phyloP scores from a whole-genome alignment of 1,139 yeast species.

The Geotrichum fermentans region DNA sequence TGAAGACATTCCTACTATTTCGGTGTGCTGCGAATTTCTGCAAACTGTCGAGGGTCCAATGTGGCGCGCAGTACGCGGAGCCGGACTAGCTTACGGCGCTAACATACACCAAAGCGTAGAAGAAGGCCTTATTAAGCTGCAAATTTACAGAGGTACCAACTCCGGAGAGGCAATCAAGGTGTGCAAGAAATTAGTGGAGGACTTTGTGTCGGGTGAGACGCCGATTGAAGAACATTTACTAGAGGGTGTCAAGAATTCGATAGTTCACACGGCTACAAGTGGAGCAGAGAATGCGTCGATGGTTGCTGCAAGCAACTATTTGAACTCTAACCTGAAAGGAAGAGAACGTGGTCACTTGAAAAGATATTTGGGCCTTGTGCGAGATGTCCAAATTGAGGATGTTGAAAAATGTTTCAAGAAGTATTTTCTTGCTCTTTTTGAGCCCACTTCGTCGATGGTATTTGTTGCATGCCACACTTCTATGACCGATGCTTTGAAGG shows the following conservation, averaged over 20 bases:
- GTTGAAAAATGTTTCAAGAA: conserved; percentile 51
- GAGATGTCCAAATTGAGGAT: conserved; percentile 51
- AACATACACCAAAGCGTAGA: conserved; percentile 56
- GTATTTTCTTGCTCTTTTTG: conserved; percentile 52
- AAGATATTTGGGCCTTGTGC: conserved; percentile 34
- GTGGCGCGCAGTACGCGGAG: conserved; percentile 94
- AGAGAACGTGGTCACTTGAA: conserved; percentile 64
- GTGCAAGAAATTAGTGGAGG: conserved; percentile 63
- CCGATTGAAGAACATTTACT: conserved; percentile 55
- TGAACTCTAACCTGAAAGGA: conserved; percentile 59
- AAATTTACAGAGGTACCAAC: conserved; percentile 81
- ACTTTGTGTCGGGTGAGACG: conserved; percentile 50
- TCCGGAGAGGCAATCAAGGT: conserved; percentile 64
- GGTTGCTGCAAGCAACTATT: conserved; percentile 63
- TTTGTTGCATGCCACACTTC: conserved; percentile 74
- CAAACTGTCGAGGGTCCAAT: conserved; percentile 94
- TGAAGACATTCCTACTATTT: conserved; percentile 64
- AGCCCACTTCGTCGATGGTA: conserved; percentile 49
- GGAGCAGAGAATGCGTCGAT: conserved; percentile 50
- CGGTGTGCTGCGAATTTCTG: conserved; percentile 70
- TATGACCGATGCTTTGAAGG: conserved; percentile 47
- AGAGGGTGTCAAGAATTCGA: conserved; percentile 69
- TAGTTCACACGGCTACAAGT: conserved; percentile 67
- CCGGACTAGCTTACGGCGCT: conserved; percentile 93
- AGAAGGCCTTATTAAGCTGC: conserved; percentile 60